Percentiles rank a stretch among this genome's conserved stretches.
Conservation (phyloP, 225 moss, liverwort and hornwort genomes). For the Marchantia paleacea region DNA sequence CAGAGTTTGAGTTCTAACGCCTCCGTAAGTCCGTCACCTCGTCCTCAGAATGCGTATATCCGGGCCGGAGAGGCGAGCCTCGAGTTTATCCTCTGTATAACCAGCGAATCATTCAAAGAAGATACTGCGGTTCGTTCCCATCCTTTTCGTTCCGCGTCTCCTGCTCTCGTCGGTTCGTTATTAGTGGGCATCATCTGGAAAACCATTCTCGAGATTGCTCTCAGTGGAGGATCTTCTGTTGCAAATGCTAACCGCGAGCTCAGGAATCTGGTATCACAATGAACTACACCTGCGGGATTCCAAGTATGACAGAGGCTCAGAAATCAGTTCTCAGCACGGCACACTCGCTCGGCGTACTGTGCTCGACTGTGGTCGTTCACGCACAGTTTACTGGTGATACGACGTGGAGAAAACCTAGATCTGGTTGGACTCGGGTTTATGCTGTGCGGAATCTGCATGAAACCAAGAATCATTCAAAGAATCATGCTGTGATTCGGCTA, state of each 20-base stretch:
- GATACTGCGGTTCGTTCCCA: background rate
- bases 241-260: background rate
- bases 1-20: background rate
- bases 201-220: background rate
- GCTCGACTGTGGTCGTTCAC: no score
- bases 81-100: background rate
- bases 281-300: no score
- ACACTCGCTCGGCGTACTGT: no score
- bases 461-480: constrained; percentile 19
- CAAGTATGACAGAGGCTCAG: no score
- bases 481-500: constrained; percentile 2
- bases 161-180: background rate
- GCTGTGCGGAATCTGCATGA: background rate
- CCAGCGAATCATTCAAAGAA: constrained; percentile 1
- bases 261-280: no score
- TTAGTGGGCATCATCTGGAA: background rate
- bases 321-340: no score
- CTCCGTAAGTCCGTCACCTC: background rate
- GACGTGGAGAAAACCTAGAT: background rate
- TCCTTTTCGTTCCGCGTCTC: no score
- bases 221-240: background rate
- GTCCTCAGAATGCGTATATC: background rate
- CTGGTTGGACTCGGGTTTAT: background rate
- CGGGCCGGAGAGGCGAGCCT: background rate
- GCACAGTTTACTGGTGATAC: background rate